A percentile compares a stretch with the other conserved stretches of the same genome.
Evolutionary conservation across 2,329 filamentous ascomycete species (phyloP).

Genomic region (Paracoccidioides lutzii): DNA sequence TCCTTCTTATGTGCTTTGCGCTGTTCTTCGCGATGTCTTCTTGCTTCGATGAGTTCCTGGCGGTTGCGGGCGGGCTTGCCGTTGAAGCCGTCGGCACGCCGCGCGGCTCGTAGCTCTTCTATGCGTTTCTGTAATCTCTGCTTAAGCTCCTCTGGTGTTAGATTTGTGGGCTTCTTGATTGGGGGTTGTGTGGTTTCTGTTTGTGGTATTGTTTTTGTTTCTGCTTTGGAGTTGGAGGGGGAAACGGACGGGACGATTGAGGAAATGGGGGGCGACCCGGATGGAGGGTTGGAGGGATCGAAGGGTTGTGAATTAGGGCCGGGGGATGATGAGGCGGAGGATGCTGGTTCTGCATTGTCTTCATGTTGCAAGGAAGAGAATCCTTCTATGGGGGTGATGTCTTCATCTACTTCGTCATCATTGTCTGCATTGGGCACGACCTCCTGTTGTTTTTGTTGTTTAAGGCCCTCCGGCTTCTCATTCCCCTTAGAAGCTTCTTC

Average conservation of each 20-base stretch:
- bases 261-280: constrained; percentile 53
- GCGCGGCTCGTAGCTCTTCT: constrained; percentile 66
- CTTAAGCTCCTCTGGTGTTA: constrained; percentile 62
- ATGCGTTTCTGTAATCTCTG: constrained; percentile 71
- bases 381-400: constrained; percentile 36
- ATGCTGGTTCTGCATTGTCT: constrained; percentile 28
- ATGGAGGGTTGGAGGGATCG: constrained; percentile 41
- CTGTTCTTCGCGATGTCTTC: constrained; percentile 75
- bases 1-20: constrained; percentile 84
- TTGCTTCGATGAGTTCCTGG: constrained; percentile 81
- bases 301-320: constrained; percentile 42
- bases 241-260: constrained; percentile 43
- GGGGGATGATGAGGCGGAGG: constrained; percentile 31
- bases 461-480: constrained; percentile 3
- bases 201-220: not conserved
- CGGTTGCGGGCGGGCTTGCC: constrained; percentile 73
- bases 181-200: constrained; percentile 9
- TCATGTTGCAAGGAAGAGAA: constrained; percentile 33
- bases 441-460: constrained; percentile 18
- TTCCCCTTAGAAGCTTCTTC: constrained; percentile 24
- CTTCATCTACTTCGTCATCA: constrained; percentile 13
- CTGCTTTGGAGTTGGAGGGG: constrained; percentile 12
- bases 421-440: constrained; percentile 14
- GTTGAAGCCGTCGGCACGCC: constrained; percentile 75
- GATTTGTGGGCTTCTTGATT: constrained; percentile 46